phyloP scores from a whole-genome alignment of 306 rosid species.

The Quercus bicolor region DNA sequence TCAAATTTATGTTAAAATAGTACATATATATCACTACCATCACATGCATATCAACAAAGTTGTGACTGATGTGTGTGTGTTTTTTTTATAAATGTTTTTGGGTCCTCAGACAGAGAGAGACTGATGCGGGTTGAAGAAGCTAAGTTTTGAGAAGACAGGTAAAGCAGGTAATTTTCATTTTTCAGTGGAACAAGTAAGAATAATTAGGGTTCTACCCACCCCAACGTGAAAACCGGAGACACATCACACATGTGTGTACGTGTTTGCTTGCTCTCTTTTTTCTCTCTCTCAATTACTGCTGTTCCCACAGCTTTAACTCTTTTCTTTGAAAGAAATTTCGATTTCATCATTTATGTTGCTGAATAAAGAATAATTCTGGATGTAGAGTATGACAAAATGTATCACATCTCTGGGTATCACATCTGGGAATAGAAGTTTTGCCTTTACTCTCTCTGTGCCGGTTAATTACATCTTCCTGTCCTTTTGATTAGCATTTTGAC shows the following conservation, averaged over 20 bases:
- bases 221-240: slow-evolving; percentile 52
- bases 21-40: slow-evolving; percentile 9
- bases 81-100: neutral
- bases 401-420: neutral
- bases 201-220: slow-evolving; percentile 57
- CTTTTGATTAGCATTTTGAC: too few species aligned
- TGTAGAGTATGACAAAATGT: slow-evolving; percentile 10
- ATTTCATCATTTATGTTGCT: slow-evolving; percentile 15
- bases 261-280: slow-evolving; percentile 14
- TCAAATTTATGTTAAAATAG: neutral
- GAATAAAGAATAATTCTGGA: slow-evolving; percentile 16
- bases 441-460: too few species aligned
- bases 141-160: slow-evolving; percentile 34
- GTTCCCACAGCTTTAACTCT: slow-evolving; percentile 16
- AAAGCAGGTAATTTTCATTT: slow-evolving; percentile 26
- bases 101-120: slow-evolving; percentile 1
- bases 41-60: slow-evolving; percentile 30
- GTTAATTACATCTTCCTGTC: too few species aligned
- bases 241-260: slow-evolving; percentile 20
- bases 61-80: slow-evolving; percentile 24
- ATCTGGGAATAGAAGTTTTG: too few species aligned
- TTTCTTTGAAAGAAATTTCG: slow-evolving; percentile 5
- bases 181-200: slow-evolving; percentile 44
- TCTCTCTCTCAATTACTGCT: slow-evolving; percentile 19
- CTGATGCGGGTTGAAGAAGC: slow-evolving; percentile 28